phyloP scores from a whole-genome alignment of 1,284 basidiomycete genomes.

The Puccinia novopanici region DNA sequence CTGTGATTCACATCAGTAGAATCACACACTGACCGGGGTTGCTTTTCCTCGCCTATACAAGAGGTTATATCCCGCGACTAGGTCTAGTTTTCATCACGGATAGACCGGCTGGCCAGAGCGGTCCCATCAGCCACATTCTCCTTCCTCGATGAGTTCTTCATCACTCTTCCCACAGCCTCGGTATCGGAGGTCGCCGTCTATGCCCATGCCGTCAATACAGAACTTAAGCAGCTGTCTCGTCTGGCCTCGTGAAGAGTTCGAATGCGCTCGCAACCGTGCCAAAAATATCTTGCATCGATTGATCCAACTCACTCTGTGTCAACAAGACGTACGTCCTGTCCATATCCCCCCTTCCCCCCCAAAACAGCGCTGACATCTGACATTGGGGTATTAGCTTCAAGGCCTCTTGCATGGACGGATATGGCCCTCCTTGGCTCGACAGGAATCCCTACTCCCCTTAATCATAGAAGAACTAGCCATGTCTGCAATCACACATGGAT shows the following conservation, averaged over 20 bases:
- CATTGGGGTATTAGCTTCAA: slow-evolving; percentile 23
- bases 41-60: slow-evolving; percentile 59
- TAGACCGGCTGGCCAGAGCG: slow-evolving; percentile 69
- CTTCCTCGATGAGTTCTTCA: slow-evolving; percentile 76
- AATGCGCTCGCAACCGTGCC: slow-evolving; percentile 60
- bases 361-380: too few relatives aligned
- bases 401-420: slow-evolving; percentile 42
- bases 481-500: slow-evolving; percentile 75
- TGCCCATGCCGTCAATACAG: slow-evolving; percentile 75
- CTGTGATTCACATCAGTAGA: too few relatives aligned
- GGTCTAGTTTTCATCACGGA: slow-evolving; percentile 68
- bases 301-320: slow-evolving; percentile 72
- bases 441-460: slow-evolving; percentile 63
- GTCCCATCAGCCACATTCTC: slow-evolving; percentile 79
- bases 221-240: slow-evolving; percentile 74
- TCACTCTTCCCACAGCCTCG: slow-evolving; percentile 65
- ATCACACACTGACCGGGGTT: too few relatives aligned
- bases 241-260: slow-evolving; percentile 64
- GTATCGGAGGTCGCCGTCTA: slow-evolving; percentile 64
- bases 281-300: slow-evolving; percentile 76
- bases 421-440: slow-evolving; percentile 46
- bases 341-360: too few relatives aligned
- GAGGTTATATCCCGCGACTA: slow-evolving; percentile 73
- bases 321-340: slow-evolving; percentile 66
- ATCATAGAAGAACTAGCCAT: slow-evolving; percentile 76